Conservation (phyloP, 2,329 filamentous ascomycete species). For the Aspergillus neoniger region DNA sequence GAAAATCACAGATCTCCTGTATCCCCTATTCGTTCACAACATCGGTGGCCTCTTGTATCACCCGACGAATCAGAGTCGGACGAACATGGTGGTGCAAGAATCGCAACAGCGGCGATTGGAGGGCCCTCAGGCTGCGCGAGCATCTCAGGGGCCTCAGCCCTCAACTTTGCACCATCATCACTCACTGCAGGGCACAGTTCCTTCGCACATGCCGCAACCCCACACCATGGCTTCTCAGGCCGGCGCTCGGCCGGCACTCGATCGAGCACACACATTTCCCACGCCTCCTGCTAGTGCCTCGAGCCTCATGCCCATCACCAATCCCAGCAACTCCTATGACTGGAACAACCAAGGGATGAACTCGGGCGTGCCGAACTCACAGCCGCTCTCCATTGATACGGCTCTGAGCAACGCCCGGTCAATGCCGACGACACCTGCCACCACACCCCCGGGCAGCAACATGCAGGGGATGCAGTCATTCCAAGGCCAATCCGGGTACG, state of each 20-base stretch:
- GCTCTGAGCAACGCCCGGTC: constrained; percentile 76
- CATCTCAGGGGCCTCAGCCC: constrained; percentile 69
- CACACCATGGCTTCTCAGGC: constrained; percentile 63
- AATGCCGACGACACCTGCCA: constrained; percentile 87
- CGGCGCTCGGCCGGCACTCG: constrained; percentile 69
- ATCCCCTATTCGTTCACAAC: constrained; percentile 96
- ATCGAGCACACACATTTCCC: constrained; percentile 88
- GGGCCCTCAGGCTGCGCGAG: constrained; percentile 45
- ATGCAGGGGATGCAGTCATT: constrained; percentile 81
- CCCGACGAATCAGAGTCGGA: constrained; percentile 76
- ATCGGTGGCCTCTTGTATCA: constrained; percentile 93
- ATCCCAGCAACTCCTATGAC: constrained; percentile 73
- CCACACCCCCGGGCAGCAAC: constrained; percentile 77
- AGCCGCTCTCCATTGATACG: constrained; percentile 79
- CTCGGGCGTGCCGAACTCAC: constrained; percentile 61
- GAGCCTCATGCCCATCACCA: constrained; percentile 75
- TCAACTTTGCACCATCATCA: constrained; percentile 63
- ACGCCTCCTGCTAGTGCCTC: constrained; percentile 93
- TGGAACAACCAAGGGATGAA: constrained; percentile 71
- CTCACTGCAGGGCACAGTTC: constrained; percentile 63
- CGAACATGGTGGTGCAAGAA: constrained; percentile 83
- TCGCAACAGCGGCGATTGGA: constrained; percentile 75
- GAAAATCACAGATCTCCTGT: constrained; percentile 94
- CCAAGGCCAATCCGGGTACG: constrained; percentile 70
- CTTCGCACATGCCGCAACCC: constrained; percentile 65